Evolutionary conservation across 306 rosid species (phyloP).

Genomic region (Morella rubra): DNA sequence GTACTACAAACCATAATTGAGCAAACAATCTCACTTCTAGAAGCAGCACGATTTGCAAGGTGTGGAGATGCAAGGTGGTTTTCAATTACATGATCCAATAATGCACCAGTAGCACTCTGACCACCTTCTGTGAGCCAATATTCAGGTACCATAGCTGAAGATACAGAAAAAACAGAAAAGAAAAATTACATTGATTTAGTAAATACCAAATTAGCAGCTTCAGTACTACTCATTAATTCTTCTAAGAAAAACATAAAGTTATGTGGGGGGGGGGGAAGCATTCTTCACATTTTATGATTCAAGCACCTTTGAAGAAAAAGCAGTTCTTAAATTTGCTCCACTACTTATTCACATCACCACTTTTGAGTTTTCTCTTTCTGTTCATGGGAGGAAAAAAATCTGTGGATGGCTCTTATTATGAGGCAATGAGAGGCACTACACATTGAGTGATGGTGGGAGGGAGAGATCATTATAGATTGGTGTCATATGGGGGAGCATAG

Average conservation of each 20-base stretch:
- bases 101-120: conserved; percentile 99
- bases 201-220: conserved; percentile 27
- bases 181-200: conserved; percentile 9
- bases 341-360: background rate
- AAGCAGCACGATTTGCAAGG: conserved; percentile 89
- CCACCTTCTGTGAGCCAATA: conserved; percentile 99
- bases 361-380: background rate
- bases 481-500: too few relatives aligned
- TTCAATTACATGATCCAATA: conserved; percentile 88
- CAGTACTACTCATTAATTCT: background rate
- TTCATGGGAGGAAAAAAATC: too few relatives aligned
- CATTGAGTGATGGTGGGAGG: too few relatives aligned
- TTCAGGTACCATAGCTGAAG: conserved; percentile 92
- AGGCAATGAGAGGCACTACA: background rate
- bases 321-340: background rate
- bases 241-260: background rate
- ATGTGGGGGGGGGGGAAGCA: background rate
- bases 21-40: conserved; percentile 51
- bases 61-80: conserved; percentile 66
- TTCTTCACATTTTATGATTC: conserved; percentile 14
- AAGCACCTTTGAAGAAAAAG: conserved; percentile 17
- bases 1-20: conserved; percentile 19
- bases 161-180: conserved; percentile 26
- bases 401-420: background rate
- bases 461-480: too few relatives aligned